phyloP scores from a whole-genome alignment of 2,329 filamentous ascomycete genomes.

The Calonectria ilicicola region DNA sequence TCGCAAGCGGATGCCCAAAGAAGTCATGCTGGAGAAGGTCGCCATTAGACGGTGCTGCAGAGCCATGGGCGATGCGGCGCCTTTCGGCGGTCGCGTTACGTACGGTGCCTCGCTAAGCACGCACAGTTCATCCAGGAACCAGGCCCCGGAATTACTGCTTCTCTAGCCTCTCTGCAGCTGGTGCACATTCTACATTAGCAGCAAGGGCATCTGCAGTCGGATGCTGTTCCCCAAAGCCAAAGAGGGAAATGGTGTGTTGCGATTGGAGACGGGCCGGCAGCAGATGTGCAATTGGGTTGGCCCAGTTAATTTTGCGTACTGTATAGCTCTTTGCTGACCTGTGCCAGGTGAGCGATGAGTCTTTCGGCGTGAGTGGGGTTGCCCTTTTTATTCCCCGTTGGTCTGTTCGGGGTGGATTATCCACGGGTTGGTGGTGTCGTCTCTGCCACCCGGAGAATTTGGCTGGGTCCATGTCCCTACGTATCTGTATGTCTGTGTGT shows the following conservation, averaged over 20 bases:
- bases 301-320: slow-evolving; percentile 8
- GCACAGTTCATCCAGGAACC: slow-evolving; percentile 21
- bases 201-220: slow-evolving; percentile 5
- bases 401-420: not conserved
- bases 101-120: not conserved
- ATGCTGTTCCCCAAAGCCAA: not conserved
- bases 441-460: slow-evolving; percentile 19
- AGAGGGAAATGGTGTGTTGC: not conserved
- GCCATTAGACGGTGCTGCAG: not conserved
- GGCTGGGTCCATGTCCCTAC: not conserved
- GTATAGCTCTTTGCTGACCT: not conserved
- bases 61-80: not conserved
- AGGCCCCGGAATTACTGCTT: slow-evolving; percentile 11
- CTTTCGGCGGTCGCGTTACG: not conserved
- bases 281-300: not conserved
- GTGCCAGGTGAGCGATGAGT: slow-evolving; percentile 1
- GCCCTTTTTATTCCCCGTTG: not conserved
- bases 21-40: not conserved
- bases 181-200: slow-evolving; percentile 7
- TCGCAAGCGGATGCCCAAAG: slow-evolving; percentile 2
- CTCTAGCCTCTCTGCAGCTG: slow-evolving; percentile 3
- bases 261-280: not conserved
- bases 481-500: too few relatives aligned
- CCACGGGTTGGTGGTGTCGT: not conserved
- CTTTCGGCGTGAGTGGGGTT: slow-evolving; percentile 1